Conservation (phyloP, 805 yeast genomes). For the Wickerhamiella nectarea region DNA sequence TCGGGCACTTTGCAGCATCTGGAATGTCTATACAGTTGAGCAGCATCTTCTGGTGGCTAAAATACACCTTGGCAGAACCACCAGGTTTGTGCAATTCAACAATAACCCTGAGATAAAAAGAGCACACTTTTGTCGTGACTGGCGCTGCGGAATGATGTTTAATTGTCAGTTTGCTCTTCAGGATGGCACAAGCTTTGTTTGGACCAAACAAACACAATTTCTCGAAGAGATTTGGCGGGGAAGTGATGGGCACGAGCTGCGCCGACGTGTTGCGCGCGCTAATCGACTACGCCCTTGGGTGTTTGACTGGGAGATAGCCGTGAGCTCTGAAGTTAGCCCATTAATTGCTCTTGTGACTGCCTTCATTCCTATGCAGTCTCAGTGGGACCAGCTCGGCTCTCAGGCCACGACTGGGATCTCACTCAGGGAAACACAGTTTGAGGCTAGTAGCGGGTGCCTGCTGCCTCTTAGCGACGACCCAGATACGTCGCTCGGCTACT, state of each 20-base stretch:
- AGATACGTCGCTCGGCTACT: background rate
- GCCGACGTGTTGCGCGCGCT: slow-evolving; percentile 42
- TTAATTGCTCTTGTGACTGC: slow-evolving; percentile 47
- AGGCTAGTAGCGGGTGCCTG: background rate
- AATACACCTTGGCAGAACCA: slow-evolving; percentile 30
- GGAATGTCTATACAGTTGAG: slow-evolving; percentile 38
- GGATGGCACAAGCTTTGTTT: slow-evolving; percentile 42
- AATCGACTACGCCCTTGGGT: slow-evolving; percentile 44
- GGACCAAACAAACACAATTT: slow-evolving; percentile 40
- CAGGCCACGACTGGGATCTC: background rate
- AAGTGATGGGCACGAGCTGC: slow-evolving; percentile 42
- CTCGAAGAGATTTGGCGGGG: slow-evolving; percentile 40
- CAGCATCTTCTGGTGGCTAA: slow-evolving; percentile 37
- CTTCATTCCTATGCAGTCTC: slow-evolving; percentile 49
- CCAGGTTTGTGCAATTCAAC: slow-evolving; percentile 21
- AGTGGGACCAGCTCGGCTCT: slow-evolving; percentile 36
- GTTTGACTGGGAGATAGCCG: slow-evolving; percentile 44
- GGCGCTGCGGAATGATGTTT: slow-evolving; percentile 4
- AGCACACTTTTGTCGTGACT: slow-evolving; percentile 30
- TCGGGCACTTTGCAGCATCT: slow-evolving; percentile 35
- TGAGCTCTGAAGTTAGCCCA: slow-evolving; percentile 37
- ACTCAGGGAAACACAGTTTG: background rate
- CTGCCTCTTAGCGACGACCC: too few relatives aligned
- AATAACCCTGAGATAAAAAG: slow-evolving; percentile 33
- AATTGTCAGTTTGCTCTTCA: slow-evolving; percentile 33